phyloP scores from a whole-genome alignment of 768 basidiomycete species.

The Pholiota microspora region DNA sequence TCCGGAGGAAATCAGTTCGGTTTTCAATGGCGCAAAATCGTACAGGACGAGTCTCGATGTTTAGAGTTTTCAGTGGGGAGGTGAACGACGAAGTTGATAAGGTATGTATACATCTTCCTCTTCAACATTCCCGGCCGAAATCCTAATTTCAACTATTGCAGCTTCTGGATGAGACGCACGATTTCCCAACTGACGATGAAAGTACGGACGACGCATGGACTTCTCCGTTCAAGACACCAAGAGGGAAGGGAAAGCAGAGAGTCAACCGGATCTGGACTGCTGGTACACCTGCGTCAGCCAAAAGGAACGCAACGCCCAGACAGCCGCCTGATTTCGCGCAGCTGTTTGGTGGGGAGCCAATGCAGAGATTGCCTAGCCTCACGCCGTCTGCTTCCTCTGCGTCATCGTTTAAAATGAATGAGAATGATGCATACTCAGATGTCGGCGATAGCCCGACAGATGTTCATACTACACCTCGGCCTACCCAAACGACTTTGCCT shows the following conservation, averaged over 20 bases:
- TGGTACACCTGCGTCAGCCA: conserved; percentile 21
- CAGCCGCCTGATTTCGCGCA: conserved; percentile 19
- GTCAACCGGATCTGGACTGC: conserved; percentile 31
- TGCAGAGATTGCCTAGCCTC: conserved; percentile 11
- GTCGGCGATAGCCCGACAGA: background rate
- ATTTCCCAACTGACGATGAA: conserved; percentile 22
- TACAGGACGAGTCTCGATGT: conserved; percentile 21
- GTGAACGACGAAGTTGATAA: conserved; percentile 23
- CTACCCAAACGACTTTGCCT: background rate
- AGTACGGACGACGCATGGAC: conserved; percentile 4
- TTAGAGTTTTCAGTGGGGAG: conserved; percentile 17
- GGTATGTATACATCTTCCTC: conserved; percentile 12
- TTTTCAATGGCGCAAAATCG: conserved; percentile 22
- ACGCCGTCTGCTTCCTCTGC: background rate
- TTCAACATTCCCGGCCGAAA: background rate
- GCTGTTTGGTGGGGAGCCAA: conserved; percentile 18
- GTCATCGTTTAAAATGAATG: background rate
- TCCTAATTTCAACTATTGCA: background rate
- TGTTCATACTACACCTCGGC: background rate
- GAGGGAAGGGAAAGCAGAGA: conserved; percentile 12
- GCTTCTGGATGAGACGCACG: conserved; percentile 26
- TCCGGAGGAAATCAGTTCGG: conserved; percentile 24
- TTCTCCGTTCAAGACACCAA: conserved; percentile 18
- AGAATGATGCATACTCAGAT: background rate
- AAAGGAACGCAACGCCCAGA: conserved; percentile 15